phyloP scores from a whole-genome alignment of 495 filamentous ascomycete genomes.

The Hyaloscypha bicolor region DNA sequence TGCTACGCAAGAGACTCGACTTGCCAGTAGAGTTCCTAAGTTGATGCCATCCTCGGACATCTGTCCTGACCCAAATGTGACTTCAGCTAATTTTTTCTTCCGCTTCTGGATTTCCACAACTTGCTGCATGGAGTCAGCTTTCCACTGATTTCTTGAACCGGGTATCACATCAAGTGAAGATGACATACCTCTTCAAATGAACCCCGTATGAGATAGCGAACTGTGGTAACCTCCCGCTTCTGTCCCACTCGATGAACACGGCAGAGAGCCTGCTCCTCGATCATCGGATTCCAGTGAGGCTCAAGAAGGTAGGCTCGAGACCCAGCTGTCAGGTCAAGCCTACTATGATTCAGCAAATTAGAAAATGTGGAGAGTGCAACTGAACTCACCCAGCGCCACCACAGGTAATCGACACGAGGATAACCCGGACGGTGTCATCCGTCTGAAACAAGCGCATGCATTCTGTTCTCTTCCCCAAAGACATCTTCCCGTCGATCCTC shows the following conservation, averaged over 20 bases:
- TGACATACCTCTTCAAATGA: conserved; percentile 39
- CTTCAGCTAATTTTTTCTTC: conserved; percentile 24
- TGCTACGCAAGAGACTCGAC: no score
- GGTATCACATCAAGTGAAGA: background rate
- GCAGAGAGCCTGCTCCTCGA: conserved; percentile 45
- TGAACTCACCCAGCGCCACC: background rate
- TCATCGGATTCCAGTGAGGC: conserved; percentile 43
- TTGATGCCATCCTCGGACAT: conserved; percentile 54
- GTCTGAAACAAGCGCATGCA: background rate
- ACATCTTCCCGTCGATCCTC: background rate
- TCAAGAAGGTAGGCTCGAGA: conserved; percentile 46
- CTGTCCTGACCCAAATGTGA: conserved; percentile 54
- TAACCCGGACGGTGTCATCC: background rate
- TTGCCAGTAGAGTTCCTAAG: conserved; percentile 28
- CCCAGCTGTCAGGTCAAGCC: conserved; percentile 40
- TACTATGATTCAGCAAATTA: conserved; percentile 9
- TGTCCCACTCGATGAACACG: conserved; percentile 43
- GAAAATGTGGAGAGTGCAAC: background rate
- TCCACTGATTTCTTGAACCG: background rate
- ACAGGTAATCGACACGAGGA: conserved; percentile 1
- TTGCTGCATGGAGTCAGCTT: conserved; percentile 18
- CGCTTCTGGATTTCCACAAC: conserved; percentile 34
- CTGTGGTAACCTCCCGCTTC: conserved; percentile 38
- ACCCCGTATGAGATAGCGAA: conserved; percentile 37
- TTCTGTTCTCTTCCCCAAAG: background rate